Base-by-base conservation (phyloP, 345 rosid genomes). In the Aethionema arabicum region DNA sequence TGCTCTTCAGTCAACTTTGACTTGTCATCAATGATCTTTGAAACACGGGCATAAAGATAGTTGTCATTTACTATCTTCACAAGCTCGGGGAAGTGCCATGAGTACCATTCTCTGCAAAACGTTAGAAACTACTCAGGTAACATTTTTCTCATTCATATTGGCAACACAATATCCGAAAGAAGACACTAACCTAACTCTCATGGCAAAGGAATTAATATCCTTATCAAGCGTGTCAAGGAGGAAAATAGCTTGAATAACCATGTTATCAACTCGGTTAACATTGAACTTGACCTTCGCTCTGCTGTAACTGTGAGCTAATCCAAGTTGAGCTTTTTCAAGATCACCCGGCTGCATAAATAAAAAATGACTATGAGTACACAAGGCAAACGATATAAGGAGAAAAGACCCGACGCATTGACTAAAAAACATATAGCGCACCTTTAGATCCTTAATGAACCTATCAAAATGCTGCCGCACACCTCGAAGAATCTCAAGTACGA, bases 271-370 rank as follows among this genome's bases (percentile, higher is more conserved):
- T 47, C 93, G 74, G 80, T 95, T 95, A 38, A 95, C 97, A 72
- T 95, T 95, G 73, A 95, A 95, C 80, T 95, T 90, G 57, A 95
- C 97, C 74, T 93, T 90, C 11, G 96, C 97, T 75, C 99, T 79
- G 78, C 96, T 93, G 78, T 93, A 93, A 73, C 96, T 93, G 72
- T 93, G 99, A 2, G 85, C 96, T 50, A 93, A 81, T 54, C 99
- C 99, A 72, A 95, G 95, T 63, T 95, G 99, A 39, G 96, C 87
- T 74, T 87, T 90, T 65, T 90, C 97, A 47, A 88, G 37, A 71
- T 90, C 97, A 50, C 99, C 91, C 14, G 96, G 83, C 97, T 90
- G 71, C 53, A 65, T 1, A 21, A 0, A 56, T 1, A 41, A 12
- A 33, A 11, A 7, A 13, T 1, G 13, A 29, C 11, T 3, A 39